Evolutionary conservation across 108 stramenopile species (phyloP).

Genomic region (Nannochloropsis oceanica): DNA sequence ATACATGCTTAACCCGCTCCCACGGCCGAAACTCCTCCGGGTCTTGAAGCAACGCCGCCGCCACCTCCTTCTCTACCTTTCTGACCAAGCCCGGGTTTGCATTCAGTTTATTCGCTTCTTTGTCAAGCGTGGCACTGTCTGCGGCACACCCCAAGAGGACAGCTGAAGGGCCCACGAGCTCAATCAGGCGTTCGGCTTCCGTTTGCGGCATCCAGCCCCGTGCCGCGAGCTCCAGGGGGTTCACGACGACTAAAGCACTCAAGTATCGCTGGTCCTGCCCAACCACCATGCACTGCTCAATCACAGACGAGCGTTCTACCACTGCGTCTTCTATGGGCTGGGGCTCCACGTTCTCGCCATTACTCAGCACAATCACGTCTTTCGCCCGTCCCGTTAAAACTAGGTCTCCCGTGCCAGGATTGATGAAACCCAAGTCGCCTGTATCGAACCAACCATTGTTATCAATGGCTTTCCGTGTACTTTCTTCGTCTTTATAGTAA

Average conservation of each 20-base stretch:
- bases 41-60: slow-evolving; percentile 6
- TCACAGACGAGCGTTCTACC: slow-evolving; percentile 42
- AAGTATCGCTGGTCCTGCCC: slow-evolving; percentile 73
- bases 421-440: slow-evolving; percentile 68
- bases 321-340: slow-evolving; percentile 38
- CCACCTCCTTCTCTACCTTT: slow-evolving; percentile 33
- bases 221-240: slow-evolving; percentile 49
- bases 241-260: slow-evolving; percentile 59
- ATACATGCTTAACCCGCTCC: slow-evolving; percentile 41
- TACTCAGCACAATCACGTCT: slow-evolving; percentile 74
- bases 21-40: slow-evolving; percentile 17
- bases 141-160: background rate
- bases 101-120: slow-evolving; percentile 40
- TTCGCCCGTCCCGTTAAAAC: slow-evolving; percentile 70
- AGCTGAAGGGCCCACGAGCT: background rate
- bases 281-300: slow-evolving; percentile 78
- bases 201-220: slow-evolving; percentile 45
- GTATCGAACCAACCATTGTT: slow-evolving; percentile 75
- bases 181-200: slow-evolving; percentile 37
- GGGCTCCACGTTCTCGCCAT: slow-evolving; percentile 71
- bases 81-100: slow-evolving; percentile 35
- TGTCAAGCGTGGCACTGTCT: background rate
- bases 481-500: slow-evolving; percentile 68
- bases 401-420: slow-evolving; percentile 66
- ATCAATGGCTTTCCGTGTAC: slow-evolving; percentile 57